Percentiles rank a stretch among this genome's conserved stretches.
phyloP scores from a whole-genome alignment of 1,139 yeast species.

The Taiozyma onychis region DNA sequence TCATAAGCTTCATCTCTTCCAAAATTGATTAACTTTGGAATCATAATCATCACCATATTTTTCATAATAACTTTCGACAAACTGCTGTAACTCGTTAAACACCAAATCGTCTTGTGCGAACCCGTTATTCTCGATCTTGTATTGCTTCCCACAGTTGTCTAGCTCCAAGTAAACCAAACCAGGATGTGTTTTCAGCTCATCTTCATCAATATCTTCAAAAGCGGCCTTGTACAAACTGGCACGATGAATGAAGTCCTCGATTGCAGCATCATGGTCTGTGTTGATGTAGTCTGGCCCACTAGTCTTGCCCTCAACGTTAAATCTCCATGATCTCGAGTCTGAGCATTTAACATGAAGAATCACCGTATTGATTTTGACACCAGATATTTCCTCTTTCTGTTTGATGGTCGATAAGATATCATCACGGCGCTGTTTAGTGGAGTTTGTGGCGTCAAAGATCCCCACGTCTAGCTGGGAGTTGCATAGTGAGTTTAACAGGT shows the following conservation, averaged over 20 bases:
- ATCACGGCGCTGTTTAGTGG: slow-evolving; percentile 48
- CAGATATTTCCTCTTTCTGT: slow-evolving; percentile 18
- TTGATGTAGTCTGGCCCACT: slow-evolving; percentile 48
- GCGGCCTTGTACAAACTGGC: slow-evolving; percentile 47
- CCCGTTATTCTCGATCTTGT: slow-evolving; percentile 13
- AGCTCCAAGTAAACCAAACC: slow-evolving; percentile 38
- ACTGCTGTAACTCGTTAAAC: slow-evolving; percentile 22
- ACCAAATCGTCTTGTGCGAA: slow-evolving; percentile 10
- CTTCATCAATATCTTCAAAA: slow-evolving; percentile 48
- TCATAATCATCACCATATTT: slow-evolving; percentile 19
- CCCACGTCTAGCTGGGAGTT: slow-evolving; percentile 49
- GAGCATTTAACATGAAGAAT: slow-evolving; percentile 42
- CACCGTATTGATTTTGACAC: slow-evolving; percentile 28
- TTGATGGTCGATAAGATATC: slow-evolving; percentile 27
- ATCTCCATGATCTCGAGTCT: slow-evolving; percentile 37
- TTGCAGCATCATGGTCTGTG: slow-evolving; percentile 43
- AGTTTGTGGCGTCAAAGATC: slow-evolving; percentile 67
- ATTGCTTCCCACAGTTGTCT: slow-evolving; percentile 41
- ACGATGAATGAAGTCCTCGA: slow-evolving; percentile 56
- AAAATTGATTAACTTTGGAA: slow-evolving; percentile 12
- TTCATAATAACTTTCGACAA: slow-evolving; percentile 31
- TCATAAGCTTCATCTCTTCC: slow-evolving; percentile 3
- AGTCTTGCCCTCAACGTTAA: slow-evolving; percentile 59
- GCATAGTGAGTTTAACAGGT: slow-evolving; percentile 41
- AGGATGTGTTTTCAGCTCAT: slow-evolving; percentile 37